phyloP scores from a whole-genome alignment of 2,329 filamentous ascomycete species.

The Huntiella abstrusa region DNA sequence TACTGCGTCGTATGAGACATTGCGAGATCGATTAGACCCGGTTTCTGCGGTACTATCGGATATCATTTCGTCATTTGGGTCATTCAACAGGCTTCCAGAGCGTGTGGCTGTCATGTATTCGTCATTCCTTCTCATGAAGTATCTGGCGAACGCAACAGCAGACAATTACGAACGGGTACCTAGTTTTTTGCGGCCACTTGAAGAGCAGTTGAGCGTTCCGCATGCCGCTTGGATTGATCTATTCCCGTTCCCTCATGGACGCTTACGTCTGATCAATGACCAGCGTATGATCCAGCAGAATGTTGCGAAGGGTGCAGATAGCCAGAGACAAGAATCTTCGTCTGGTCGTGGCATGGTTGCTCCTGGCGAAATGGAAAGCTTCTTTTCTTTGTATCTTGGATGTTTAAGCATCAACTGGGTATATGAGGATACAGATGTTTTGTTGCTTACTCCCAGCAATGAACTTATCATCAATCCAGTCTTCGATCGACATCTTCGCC shows the following conservation, averaged over 20 bases:
- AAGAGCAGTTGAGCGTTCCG: conserved; percentile 43
- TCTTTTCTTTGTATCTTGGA: conserved; percentile 65
- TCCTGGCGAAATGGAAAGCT: conserved; percentile 27
- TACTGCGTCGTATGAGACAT: neutral
- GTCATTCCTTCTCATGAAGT: conserved; percentile 77
- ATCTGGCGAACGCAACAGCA: conserved; percentile 61
- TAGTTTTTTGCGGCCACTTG: conserved; percentile 48
- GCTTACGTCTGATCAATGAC: conserved; percentile 39
- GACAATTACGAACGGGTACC: conserved; percentile 68
- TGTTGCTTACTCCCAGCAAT: conserved; percentile 40
- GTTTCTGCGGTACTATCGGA: conserved; percentile 73
- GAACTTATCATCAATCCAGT: conserved; percentile 69
- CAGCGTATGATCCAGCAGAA: neutral
- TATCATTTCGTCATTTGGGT: conserved; percentile 67
- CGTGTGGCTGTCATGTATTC: conserved; percentile 64
- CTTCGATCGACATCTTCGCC: conserved; percentile 61
- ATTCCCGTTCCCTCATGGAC: conserved; percentile 60
- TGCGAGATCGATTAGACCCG: conserved; percentile 17
- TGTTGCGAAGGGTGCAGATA: neutral
- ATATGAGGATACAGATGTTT: conserved; percentile 52
- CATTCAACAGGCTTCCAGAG: conserved; percentile 60
- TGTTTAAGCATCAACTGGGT: conserved; percentile 70
- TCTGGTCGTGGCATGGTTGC: neutral
- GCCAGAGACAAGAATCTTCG: neutral
- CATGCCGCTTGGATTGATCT: conserved; percentile 76